Percentiles rank a stretch among this genome's conserved stretches.
phyloP scores from a whole-genome alignment of 495 filamentous ascomycete genomes.

The Neurospora sp. region DNA sequence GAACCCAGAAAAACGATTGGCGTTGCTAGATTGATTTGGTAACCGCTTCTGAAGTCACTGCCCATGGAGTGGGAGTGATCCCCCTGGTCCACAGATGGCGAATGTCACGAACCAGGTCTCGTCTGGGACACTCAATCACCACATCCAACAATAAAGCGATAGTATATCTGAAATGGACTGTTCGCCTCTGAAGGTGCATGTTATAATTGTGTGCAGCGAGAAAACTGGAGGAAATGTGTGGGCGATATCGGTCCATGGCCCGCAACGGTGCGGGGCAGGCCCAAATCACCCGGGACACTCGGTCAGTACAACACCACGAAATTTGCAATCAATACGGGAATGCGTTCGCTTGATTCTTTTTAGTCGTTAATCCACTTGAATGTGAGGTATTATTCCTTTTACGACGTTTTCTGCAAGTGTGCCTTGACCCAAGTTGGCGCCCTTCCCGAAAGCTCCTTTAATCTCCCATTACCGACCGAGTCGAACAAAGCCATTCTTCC shows the following conservation, averaged over 20 bases:
- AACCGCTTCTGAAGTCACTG: too few relatives aligned
- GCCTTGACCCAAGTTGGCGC: background rate
- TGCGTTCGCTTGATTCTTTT: background rate
- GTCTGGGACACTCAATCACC: background rate
- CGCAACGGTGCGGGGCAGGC: background rate
- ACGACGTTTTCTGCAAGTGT: background rate
- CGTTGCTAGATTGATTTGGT: too few relatives aligned
- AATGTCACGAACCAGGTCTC: background rate
- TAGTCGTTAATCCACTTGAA: rapidly evolving
- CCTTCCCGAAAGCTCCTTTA: background rate
- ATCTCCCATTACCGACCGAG: background rate
- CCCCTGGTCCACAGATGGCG: background rate
- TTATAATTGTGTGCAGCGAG: background rate
- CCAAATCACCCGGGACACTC: background rate
- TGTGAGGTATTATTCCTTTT: rapidly evolving
- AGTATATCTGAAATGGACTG: background rate
- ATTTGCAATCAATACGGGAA: background rate
- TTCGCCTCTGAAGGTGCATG: background rate
- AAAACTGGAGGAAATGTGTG: background rate
- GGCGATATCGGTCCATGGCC: background rate
- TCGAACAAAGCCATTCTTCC: background rate
- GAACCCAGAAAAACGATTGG: too few relatives aligned
- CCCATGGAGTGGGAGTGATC: too few relatives aligned
- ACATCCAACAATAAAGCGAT: background rate
- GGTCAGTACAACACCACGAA: background rate